Evolutionary conservation across 345 rosid genomes (phyloP), one percentile per base, ranked within the genome.

Genomic region (Sonneratia caseolaris): DNA sequence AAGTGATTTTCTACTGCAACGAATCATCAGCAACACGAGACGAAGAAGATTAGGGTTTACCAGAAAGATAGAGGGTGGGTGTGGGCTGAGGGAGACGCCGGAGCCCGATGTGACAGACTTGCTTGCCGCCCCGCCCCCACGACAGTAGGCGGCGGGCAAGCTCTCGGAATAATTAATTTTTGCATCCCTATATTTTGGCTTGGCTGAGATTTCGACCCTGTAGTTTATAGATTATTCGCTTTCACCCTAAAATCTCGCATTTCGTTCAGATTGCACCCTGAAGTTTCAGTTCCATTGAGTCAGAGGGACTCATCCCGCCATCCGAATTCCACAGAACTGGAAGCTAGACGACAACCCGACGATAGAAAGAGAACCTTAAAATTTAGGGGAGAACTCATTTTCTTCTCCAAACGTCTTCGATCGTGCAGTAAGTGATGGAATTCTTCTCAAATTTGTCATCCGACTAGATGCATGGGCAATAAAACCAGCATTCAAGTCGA

Each of bases 1-100:
- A 32, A 40, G n/a, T 3, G 64, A 51, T 32, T 38, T 70, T 35
- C 72, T 55, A 53, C 72, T 49, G 57, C 72, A n/a, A 45, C 49
- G 70, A 68, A 68, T 68, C 70, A 68, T 68, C 70, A 43, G 36
- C 32, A 18, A 66, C 11, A 15, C 45, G 35, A 65, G 42, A 27
- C 40, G 70, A 8, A 8, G 66, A 12, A 9, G 66, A 24, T 13
- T 9, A 57, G 64, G 64, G n/a, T 22, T 57, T 57, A 6, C 27
- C 13, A 32, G 11, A n/a, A 1, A 3, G 22, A 19, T 24, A 8
- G 59, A 19, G 22, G 22, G 59, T 4, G 57, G n/a, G 57, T 3
- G 57, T 15, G 18, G 57, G n/a, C 3, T 0, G 62, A 16, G n/a
- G 0, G 57, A 16, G 57, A 13, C 51, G 51, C 51, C 51, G 57